These are phyloP conservation scores for Dimocarpus longan DNA, from an alignment of 345 rosid genomes.

Conservation along the genomic window DNA sequence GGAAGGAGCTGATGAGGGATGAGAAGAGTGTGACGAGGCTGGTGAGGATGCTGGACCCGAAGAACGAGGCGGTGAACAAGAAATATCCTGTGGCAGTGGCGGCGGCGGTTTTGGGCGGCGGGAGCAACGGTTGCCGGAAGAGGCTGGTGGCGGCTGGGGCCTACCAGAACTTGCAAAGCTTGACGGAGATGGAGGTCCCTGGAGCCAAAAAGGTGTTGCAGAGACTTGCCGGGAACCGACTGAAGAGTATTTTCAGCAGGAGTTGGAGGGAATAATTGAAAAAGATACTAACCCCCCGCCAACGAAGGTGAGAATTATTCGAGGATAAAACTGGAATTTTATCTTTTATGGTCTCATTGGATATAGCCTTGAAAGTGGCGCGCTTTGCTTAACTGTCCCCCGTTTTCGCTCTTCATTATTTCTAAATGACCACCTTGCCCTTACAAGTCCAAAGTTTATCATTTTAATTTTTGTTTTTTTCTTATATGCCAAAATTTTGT, in stretches of 20 bases:
- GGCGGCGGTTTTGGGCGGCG: conserved; percentile 48
- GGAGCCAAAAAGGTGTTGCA: conserved; percentile 68
- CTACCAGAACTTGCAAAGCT: conserved; percentile 49
- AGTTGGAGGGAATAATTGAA: conserved; percentile 62
- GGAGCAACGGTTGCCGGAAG: conserved; percentile 52
- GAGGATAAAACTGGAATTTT: conserved; percentile 29
- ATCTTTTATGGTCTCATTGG: neutral
- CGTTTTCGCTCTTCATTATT: conserved; percentile 11
- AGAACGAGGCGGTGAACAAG: conserved; percentile 52
- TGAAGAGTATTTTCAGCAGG: conserved; percentile 64
- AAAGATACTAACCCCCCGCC: conserved; percentile 48
- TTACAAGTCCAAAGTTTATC: neutral
- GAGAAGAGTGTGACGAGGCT: conserved; percentile 72
- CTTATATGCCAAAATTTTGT: neutral
- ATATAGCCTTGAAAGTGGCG: neutral
- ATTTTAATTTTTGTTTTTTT: neutral
- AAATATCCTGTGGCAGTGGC: conserved; percentile 62
- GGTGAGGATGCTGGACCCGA: conserved; percentile 74
- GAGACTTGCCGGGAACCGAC: conserved; percentile 61
- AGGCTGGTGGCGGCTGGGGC: conserved; percentile 62
- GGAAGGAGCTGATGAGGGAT: conserved; percentile 65
- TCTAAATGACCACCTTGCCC: conserved; percentile 20
- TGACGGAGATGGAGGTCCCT: conserved; percentile 62
- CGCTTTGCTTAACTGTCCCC: conserved; percentile 15
- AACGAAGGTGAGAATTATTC: conserved; percentile 33